Base-by-base conservation (phyloP, 2,329 filamentous ascomycete species). In the Colletotrichum orbiculare region DNA sequence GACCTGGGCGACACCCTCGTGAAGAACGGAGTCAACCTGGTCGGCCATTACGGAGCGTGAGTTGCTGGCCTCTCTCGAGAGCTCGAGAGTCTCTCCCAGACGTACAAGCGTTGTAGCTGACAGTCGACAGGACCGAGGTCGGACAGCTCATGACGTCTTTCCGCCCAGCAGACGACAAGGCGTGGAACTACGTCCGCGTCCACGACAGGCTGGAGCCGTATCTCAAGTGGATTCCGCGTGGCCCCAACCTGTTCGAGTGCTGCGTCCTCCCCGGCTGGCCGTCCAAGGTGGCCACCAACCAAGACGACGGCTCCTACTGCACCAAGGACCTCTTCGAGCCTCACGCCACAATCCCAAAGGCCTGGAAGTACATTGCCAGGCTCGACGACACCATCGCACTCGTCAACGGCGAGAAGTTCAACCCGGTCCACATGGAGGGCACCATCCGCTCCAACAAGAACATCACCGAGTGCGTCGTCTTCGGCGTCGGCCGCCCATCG, bases 321-420 rank as follows among this genome's bases (percentile, higher is more conserved):
- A 91, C 89, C 0, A 81, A 84, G 1, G 89, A 91, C 71, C 72
- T 91, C 1, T 91, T 91, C 65, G 81, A 82, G 56, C 77, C 78
- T 2, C 88, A 91, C 70, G 70, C 79, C 1, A 77, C 68, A 0
- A 84, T 86, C 8, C 61, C 74, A 0, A 76, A 84, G 58, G 85
- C 87, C 0, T 91, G 88, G 88, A 81, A 82, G 39, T 90, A 90
- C 69, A 82, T 89, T 57, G 87, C 85, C 1, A 79, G 89, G 43
- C 82, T 83, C 1, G 89, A 91, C 68, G 82, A 85, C 3, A 87
- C 87, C 56, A 81, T 91, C 41, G 86, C 85, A 0, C 79, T 91
- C 4, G 77, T 86, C 9, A 91, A 88, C 7, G 89, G 89, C 2
- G 90, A 91, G 77, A 91, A 91, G 69, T 90, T 91, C 65, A 87